Conservation (phyloP, 441 rosid species). For the Metrosideros polymorpha region DNA sequence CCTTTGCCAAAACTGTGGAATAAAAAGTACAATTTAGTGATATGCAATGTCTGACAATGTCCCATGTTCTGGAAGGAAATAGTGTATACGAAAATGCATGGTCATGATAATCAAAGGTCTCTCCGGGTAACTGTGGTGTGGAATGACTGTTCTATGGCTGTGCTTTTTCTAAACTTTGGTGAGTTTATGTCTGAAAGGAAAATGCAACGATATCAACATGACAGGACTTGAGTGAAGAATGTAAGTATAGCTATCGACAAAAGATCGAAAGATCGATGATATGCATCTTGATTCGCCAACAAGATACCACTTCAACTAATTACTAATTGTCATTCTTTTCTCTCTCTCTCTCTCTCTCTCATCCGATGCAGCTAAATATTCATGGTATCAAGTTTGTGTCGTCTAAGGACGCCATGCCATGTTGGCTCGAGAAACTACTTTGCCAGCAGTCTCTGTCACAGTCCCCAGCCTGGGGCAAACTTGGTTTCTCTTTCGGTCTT, state of each 20-base stretch:
- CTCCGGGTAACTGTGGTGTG: background rate
- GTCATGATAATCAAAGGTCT: background rate
- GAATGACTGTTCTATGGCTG: background rate
- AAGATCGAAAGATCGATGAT: background rate
- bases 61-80: background rate
- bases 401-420: background rate
- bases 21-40: conserved; percentile 1
- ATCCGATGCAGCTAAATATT: background rate
- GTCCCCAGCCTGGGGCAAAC: background rate
- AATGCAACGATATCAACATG: background rate
- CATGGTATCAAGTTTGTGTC: background rate
- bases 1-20: conserved; percentile 73
- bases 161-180: background rate
- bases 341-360: background rate
- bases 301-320: background rate
- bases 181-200: background rate
- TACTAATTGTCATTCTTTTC: background rate
- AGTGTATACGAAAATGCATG: background rate
- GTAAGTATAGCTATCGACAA: background rate
- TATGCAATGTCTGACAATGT: background rate
- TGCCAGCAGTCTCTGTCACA: background rate
- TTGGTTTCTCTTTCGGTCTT: background rate
- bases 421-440: too few relatives aligned
- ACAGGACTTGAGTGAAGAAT: background rate
- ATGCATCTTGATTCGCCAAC: background rate